phyloP scores from a whole-genome alignment of 73 alveolate species.

The Loxodes magnus region DNA sequence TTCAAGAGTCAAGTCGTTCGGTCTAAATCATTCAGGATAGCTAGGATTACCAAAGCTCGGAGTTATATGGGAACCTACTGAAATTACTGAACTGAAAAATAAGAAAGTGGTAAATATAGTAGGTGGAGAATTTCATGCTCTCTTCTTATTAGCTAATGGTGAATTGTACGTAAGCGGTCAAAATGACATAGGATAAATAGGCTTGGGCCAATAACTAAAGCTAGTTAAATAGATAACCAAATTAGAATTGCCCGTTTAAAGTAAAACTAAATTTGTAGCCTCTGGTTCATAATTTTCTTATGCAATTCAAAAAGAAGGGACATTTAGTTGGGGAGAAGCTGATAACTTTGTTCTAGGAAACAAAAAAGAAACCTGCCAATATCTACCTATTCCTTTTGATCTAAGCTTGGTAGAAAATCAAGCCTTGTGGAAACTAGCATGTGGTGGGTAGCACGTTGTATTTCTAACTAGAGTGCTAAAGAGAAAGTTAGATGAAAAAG shows the following conservation, averaged over 20 bases:
- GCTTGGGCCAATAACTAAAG: too few species aligned
- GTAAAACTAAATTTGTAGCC: neutral
- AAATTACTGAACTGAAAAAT: too few species aligned
- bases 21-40: constrained; percentile 36
- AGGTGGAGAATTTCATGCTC: constrained; percentile 45
- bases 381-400: too few species aligned
- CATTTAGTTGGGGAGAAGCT: constrained; percentile 8
- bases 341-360: constrained; percentile 5
- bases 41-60: too few species aligned
- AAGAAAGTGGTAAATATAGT: constrained; percentile 16
- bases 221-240: too few species aligned
- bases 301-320: constrained; percentile 5
- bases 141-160: constrained; percentile 30
- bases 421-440: too few species aligned
- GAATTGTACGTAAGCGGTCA: constrained; percentile 29
- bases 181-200: constrained; percentile 40
- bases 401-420: too few species aligned
- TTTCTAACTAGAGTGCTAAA: too few species aligned
- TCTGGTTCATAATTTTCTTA: constrained; percentile 4
- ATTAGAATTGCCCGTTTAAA: neutral
- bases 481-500: too few species aligned
- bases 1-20: constrained; percentile 40
- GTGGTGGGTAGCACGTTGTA: too few species aligned
- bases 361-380: constrained; percentile 9
- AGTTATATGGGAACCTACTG: too few species aligned